Evolutionary conservation across 2,329 filamentous ascomycete genomes (phyloP), one percentile per base, ranked within the genome.

Genomic region (Pyricularia sp.): DNA sequence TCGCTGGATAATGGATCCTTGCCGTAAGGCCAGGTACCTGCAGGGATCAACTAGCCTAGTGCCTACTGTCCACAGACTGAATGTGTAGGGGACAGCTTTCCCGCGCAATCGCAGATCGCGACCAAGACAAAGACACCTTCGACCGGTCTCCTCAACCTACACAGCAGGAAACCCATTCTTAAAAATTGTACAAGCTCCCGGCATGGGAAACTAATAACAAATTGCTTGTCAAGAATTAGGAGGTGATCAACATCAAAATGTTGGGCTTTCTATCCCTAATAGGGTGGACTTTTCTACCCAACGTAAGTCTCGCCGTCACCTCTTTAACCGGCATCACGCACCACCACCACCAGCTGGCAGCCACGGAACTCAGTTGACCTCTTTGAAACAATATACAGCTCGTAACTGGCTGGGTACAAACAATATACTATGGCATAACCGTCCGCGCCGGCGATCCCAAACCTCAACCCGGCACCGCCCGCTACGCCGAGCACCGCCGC

Each of bases 381-480:
- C 8, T 30, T 10, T 35, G 16, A 9, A 16, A 40, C 3, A 49
- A 16, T 19, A 16, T 13, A 12, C 68, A 96, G 90, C 84, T 93
- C 70, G 88, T 87, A 62, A 93, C 91, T 49, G 84, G 85, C 68
- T 90, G 88, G 79, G 74, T 89, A 6, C 93, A 97, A 75, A 82
- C 83, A 67, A 80, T 96, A 70, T 94, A 92, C 78, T 99, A 97
- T 78, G 83, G 88, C 71, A 78, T 97, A 70, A 90, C 90, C 65
- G 93, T 96, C 74, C 91, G 93, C 69, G 94, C 92, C 61, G 94
- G 94, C 72, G 87, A 92, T 67, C 89, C 90, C 16, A 90, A 89
- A 66, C 93, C 89, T 1, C 84, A 78, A 66, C 84, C 89, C 44
- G 84, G 90, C 74, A 81, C 83, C n/a, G 81, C 86, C 2, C 86